Conservation (phyloP, 2,329 filamentous ascomycete genomes). For the Diaporthe longicolla region DNA sequence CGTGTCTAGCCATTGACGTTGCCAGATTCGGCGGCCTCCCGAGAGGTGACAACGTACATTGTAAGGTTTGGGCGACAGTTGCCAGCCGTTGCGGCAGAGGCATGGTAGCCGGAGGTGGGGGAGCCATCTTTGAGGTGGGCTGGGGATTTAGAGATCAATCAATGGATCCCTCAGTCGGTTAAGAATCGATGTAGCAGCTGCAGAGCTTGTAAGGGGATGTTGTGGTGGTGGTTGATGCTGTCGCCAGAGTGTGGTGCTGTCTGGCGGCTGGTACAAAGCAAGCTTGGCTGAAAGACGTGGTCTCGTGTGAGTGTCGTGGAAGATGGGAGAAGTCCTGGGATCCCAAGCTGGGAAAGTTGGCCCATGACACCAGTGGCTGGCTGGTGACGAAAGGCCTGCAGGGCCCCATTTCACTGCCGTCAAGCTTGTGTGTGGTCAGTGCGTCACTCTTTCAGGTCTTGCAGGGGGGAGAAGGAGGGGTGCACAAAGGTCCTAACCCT, state of each 20-base stretch:
- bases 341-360: slow-evolving; percentile 39
- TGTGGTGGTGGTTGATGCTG: slow-evolving; percentile 17
- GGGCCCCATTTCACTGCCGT: background rate
- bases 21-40: background rate
- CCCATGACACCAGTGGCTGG: slow-evolving; percentile 38
- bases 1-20: slow-evolving; percentile 43
- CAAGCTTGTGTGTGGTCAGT: slow-evolving; percentile 13
- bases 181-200: slow-evolving; percentile 9
- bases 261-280: slow-evolving; percentile 18
- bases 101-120: slow-evolving; percentile 78
- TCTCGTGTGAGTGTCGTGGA: slow-evolving; percentile 23
- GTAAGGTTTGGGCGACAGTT: slow-evolving; percentile 87
- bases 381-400: slow-evolving; percentile 40
- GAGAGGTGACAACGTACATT: slow-evolving; percentile 76
- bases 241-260: slow-evolving; percentile 9
- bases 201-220: background rate
- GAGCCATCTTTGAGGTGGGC: slow-evolving; percentile 69
- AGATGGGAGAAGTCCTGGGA: slow-evolving; percentile 14
- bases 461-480: slow-evolving; percentile 8
- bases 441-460: slow-evolving; percentile 33
- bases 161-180: background rate
- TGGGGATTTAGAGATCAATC: slow-evolving; percentile 41
- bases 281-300: slow-evolving; percentile 32
- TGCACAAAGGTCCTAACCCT: background rate
- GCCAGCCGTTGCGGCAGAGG: slow-evolving; percentile 82